Conservation (phyloP, 169 alveolate genomes). For the Theileria parva region DNA sequence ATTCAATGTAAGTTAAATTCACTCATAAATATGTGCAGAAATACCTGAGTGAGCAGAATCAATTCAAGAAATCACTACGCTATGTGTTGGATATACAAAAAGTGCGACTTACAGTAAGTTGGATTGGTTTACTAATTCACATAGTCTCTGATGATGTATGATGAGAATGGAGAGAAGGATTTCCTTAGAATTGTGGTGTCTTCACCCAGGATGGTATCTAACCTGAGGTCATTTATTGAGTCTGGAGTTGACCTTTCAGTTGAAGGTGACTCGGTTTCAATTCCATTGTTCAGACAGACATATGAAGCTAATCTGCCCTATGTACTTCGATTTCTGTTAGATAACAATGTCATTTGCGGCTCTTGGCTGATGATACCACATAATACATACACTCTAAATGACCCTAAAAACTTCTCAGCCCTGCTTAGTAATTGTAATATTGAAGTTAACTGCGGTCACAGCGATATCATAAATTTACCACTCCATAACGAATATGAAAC, state of each 20-base stretch:
- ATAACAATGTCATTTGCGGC: constrained; percentile 92
- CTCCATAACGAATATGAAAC: constrained; percentile 88
- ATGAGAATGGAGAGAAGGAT: constrained; percentile 66
- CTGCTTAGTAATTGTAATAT: constrained; percentile 52
- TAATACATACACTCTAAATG: constrained; percentile 17
- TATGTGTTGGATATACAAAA: constrained; percentile 69
- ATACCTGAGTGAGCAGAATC: constrained; percentile 63
- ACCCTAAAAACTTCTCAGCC: neutral
- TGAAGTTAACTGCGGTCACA: constrained; percentile 70
- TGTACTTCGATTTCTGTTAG: constrained; percentile 95
- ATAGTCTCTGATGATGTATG: constrained; percentile 76
- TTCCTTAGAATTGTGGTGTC: constrained; percentile 81
- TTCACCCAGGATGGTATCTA: constrained; percentile 82
- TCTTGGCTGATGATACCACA: constrained; percentile 88
- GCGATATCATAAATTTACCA: constrained; percentile 78
- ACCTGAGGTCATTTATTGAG: constrained; percentile 80
- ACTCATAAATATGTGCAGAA: constrained; percentile 22
- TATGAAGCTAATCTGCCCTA: constrained; percentile 96
- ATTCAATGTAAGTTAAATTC: constrained; percentile 28
- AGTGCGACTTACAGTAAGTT: constrained; percentile 33
- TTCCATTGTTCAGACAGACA: constrained; percentile 61
- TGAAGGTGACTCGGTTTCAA: constrained; percentile 20
- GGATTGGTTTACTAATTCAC: neutral
- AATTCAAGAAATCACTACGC: constrained; percentile 68
- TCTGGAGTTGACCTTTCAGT: constrained; percentile 68